phyloP scores from a whole-genome alignment of 148 eudicot species.

The Amaranthus hypochondriacus region DNA sequence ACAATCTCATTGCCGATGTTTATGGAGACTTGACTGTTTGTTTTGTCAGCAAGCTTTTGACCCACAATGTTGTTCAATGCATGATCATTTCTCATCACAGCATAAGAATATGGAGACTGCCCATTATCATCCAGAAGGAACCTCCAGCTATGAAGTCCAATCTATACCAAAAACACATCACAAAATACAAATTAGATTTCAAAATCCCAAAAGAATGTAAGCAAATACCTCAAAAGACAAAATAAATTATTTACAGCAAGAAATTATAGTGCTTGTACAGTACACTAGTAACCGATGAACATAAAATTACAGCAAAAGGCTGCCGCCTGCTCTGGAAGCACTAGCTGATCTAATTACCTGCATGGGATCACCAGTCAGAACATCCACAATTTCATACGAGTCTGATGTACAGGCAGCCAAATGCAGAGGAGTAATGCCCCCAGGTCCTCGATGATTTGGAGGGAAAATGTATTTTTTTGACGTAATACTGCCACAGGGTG shows the following conservation, averaged over 20 bases:
- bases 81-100: conserved; percentile 35
- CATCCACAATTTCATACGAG: conserved; percentile 56
- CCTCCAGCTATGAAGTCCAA: conserved; percentile 30
- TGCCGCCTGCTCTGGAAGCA: not conserved
- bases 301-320: not conserved
- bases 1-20: conserved; percentile 17
- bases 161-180: conserved; percentile 19
- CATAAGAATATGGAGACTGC: conserved; percentile 28
- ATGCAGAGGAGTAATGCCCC: conserved; percentile 81
- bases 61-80: conserved; percentile 24
- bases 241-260: too few relatives aligned
- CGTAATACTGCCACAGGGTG: conserved; percentile 22
- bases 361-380: conserved; percentile 67
- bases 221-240: not conserved
- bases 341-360: conserved; percentile 38
- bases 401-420: conserved; percentile 66
- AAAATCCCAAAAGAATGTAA: not conserved
- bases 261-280: too few relatives aligned
- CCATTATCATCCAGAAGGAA: conserved; percentile 29
- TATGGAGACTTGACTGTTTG: conserved; percentile 25
- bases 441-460: conserved; percentile 68
- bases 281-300: too few relatives aligned
- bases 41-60: conserved; percentile 25
- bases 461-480: conserved; percentile 48
- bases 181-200: not conserved